Evolutionary conservation across 176 grass and related monocot genomes (phyloP), one percentile per base, ranked within the genome.

Genomic region (Dendrocalamus sinicus): DNA sequence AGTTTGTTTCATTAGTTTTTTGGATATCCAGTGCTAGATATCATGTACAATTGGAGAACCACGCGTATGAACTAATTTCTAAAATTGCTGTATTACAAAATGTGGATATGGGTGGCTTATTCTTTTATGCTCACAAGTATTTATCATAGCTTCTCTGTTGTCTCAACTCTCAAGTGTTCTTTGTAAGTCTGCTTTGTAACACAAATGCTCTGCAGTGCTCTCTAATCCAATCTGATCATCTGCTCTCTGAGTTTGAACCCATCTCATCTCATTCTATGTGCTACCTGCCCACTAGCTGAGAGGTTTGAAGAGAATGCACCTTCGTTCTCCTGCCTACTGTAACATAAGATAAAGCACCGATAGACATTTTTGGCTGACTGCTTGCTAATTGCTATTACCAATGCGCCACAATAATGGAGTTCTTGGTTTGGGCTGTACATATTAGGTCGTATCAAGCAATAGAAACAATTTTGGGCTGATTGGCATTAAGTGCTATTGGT

Each of bases 1-100:
- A 77, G 11, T 71, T 75, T 39, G 16, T 75, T 76, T 71, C 39
- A 22, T 71, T 54, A 51, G 13, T 77, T 76, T 81, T 8, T 37
- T 61, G n/a, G 39, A 43, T 64, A 64, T 64, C 3, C 24, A 30
- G 11, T 64, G 61, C 26, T 32, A 65, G 32, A 15, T 15, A 15
- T 32, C 6, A 32, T 65, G 62, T 65, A 65, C 13, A 0, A 0
- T 65, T 30, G 28, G 62, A 65, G 62, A 65, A 32, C 26, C 20
- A 67, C 61, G 67, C 24, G 20, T 22, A 75, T 12, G 52, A 65
- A 54, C 20, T 53, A 8, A 53, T 43, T 82, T 67, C 12, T 44
- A 65, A 2, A 65, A 60, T 12, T 24, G 19, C 53, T 41, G 40
- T 85, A 55, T 51, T 85, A 30, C 22, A 65, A 17, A 65, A 48